phyloP scores from a whole-genome alignment of 768 basidiomycete genomes.

The Lepiota subincarnata region DNA sequence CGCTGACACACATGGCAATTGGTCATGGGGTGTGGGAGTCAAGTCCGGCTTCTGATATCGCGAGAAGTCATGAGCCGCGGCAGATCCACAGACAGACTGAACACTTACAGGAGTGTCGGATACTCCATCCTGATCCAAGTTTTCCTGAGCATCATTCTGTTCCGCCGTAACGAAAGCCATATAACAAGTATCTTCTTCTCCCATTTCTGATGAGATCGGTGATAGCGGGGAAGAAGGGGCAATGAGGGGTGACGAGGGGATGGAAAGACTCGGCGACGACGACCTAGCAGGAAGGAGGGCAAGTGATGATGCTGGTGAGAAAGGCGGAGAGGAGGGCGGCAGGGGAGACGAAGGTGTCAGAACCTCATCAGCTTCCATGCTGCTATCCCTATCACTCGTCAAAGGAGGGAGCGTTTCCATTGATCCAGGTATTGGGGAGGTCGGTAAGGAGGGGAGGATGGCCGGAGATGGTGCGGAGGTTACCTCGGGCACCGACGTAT shows the following conservation, averaged over 20 bases:
- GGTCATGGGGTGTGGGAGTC: slow-evolving; percentile 8
- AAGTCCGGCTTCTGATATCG: slow-evolving; percentile 2
- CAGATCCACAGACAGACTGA: not conserved
- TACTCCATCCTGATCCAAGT: not conserved
- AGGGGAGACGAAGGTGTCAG: slow-evolving; percentile 25
- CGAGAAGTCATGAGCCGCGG: slow-evolving; percentile 1
- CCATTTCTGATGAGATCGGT: slow-evolving; percentile 19
- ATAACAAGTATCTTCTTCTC: not conserved
- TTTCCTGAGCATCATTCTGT: not conserved
- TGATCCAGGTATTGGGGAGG: slow-evolving; percentile 12
- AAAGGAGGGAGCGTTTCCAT: slow-evolving; percentile 24
- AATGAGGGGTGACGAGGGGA: slow-evolving; percentile 17
- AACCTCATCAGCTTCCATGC: slow-evolving; percentile 25
- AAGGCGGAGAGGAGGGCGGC: slow-evolving; percentile 42
- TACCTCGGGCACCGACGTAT: slow-evolving; percentile 10
- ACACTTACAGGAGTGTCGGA: not conserved
- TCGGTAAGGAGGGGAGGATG: slow-evolving; percentile 6
- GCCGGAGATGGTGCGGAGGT: slow-evolving; percentile 13
- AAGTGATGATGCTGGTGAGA: slow-evolving; percentile 36
- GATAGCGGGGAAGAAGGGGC: slow-evolving; percentile 17
- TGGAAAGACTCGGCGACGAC: slow-evolving; percentile 25
- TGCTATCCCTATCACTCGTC: slow-evolving; percentile 28
- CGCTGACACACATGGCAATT: not conserved
- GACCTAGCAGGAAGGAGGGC: slow-evolving; percentile 34
- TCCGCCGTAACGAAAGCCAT: not conserved